Evolutionary conservation across 2,329 filamentous ascomycete species (phyloP), one percentile per base, ranked within the genome.

Genomic region (Fusarium tricinctum): DNA sequence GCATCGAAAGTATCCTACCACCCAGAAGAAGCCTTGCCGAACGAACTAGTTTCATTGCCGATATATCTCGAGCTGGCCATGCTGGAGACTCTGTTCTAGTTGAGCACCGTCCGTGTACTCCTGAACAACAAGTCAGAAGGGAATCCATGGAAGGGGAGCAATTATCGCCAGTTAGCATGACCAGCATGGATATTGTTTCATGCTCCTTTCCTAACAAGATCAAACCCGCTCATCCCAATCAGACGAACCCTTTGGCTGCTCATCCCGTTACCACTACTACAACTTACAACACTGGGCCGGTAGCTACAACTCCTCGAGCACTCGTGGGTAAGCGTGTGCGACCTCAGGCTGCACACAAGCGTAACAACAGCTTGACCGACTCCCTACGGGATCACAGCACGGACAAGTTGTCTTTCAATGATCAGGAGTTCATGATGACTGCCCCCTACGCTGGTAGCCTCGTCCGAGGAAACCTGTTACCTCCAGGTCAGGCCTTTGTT

Each of bases 291-390:
- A 73, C 80, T 4, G 85, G 84, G 10, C 84, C 83, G 6, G 80
- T 89, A 45, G 88, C 88, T 7, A 83, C 83, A 12, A 89, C 87
- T 5, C 88, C 88, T 6, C 85, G 84, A 56, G 80, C 86, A 2
- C 78, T 90, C 4, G 81, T 84, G 13, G 87, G 86, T 56, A 90
- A 90, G 74, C 84, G 86, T 17, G 82, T 87, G 9, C 85, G 88
- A 17, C 85, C 88, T 20, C 78, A 80, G 66, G 78, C 82, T 19
- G 46, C 72, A 4, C 94, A 97, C 79, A 94, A 93, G 78, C 89
- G 94, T 22, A 97, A 92, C 75, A 93, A 91, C 49, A 97, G 94
- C 76, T 91, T 96, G 72, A 92, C 92, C 0, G 93, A 97, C 79
- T 95, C 94, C 2, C 78, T 95, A 51, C 85, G 93, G 70, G 92